These are phyloP conservation scores for Fusarium nematophilum DNA, from an alignment of 2,329 filamentous ascomycete genomes.

Conservation along the genomic window DNA sequence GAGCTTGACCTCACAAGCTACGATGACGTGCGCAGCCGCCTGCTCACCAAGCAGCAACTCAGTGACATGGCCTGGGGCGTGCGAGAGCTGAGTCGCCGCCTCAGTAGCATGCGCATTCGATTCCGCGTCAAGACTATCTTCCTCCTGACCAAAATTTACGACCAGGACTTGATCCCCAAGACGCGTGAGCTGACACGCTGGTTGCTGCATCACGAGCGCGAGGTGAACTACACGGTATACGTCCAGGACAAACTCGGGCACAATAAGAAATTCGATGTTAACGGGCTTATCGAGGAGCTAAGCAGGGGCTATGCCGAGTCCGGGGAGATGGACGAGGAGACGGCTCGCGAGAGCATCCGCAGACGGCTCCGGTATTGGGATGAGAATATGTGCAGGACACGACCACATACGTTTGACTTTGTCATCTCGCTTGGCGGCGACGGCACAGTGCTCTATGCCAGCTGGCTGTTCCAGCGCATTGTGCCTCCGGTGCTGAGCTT, in stretches of 20 bases:
- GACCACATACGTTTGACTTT: conserved; percentile 93
- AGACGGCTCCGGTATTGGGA: conserved; percentile 84
- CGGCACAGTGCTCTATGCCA: conserved; percentile 95
- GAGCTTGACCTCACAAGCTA: conserved; percentile 53
- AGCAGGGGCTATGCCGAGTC: conserved; percentile 55
- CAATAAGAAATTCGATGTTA: conserved; percentile 78
- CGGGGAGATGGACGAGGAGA: conserved; percentile 48
- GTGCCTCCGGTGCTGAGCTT: conserved; percentile 95
- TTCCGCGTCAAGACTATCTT: conserved; percentile 87
- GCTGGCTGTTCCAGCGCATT: conserved; percentile 95
- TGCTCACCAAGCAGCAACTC: conserved; percentile 93
- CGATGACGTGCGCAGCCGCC: conserved; percentile 67
- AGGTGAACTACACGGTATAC: conserved; percentile 80
- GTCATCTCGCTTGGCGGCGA: conserved; percentile 92
- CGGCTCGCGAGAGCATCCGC: conserved; percentile 51
- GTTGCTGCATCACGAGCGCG: conserved; percentile 78
- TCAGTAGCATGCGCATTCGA: conserved; percentile 85
- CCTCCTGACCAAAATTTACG: conserved; percentile 91
- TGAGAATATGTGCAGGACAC: conserved; percentile 77
- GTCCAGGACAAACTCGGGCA: conserved; percentile 81
- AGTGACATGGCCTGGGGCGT: conserved; percentile 98
- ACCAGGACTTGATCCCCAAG: conserved; percentile 80
- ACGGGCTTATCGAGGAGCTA: conserved; percentile 75
- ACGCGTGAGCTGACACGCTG: conserved; percentile 83
- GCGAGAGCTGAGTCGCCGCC: conserved; percentile 84